Conservation (phyloP, 169 alveolate genomes). For the Cystoisospora suis region DNA sequence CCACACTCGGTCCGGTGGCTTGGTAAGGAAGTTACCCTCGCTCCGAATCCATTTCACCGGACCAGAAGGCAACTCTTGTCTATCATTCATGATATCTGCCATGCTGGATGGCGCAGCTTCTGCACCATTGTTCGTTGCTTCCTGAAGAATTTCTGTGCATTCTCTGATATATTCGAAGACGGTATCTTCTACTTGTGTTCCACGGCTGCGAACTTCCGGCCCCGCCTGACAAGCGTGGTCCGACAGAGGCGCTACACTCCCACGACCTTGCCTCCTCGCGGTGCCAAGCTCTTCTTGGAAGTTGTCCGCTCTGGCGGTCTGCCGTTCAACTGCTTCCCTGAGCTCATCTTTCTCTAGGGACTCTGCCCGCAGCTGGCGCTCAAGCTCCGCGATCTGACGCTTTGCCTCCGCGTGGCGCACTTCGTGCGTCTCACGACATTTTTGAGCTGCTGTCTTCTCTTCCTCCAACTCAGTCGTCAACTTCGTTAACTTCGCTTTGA, state of each 20-base stretch:
- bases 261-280: not conserved
- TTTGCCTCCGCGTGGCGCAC: not conserved
- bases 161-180: slow-evolving; percentile 8
- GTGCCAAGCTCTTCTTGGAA: not conserved
- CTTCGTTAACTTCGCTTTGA: not conserved
- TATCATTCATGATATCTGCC: not conserved
- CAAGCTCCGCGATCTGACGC: slow-evolving; percentile 14
- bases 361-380: slow-evolving; percentile 27
- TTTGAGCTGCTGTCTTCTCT: not conserved
- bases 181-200: slow-evolving; percentile 10
- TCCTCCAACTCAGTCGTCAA: not conserved
- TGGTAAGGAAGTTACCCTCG: not conserved
- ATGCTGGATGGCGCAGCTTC: not conserved
- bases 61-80: too few relatives aligned
- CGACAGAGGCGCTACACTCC: not conserved
- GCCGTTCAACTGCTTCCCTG: not conserved
- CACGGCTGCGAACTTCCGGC: slow-evolving; percentile 6
- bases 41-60: too few relatives aligned
- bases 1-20: too few relatives aligned
- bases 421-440: not conserved
- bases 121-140: not conserved
- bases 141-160: slow-evolving; percentile 3
- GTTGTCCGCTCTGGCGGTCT: not conserved
- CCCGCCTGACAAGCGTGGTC: slow-evolving; percentile 16
- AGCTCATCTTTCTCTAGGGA: slow-evolving; percentile 1